A percentile compares a stretch with the other conserved stretches of the same genome.
Evolutionary conservation across 495 filamentous ascomycete species (phyloP).

Genomic region (Geopyxis carbonaria): DNA sequence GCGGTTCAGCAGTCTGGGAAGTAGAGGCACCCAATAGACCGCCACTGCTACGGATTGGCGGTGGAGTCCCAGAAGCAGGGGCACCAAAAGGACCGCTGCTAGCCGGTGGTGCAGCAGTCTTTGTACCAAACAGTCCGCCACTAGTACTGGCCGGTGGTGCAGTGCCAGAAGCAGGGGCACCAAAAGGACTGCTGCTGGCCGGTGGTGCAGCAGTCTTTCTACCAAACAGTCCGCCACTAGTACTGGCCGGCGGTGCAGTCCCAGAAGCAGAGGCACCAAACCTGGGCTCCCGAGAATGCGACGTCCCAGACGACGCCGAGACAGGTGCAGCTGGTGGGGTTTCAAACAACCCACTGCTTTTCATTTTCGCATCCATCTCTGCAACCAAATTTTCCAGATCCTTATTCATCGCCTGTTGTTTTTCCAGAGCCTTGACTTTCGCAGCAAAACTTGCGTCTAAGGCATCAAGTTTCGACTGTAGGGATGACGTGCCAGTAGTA

Average conservation of each 20-base stretch:
- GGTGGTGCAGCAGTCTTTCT: too few relatives aligned
- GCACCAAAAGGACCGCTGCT: background rate
- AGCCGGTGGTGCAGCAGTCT: background rate
- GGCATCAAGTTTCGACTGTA: too few relatives aligned
- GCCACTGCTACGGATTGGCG: background rate
- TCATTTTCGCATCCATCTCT: too few relatives aligned
- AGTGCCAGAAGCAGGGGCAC: too few relatives aligned
- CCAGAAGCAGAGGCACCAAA: background rate
- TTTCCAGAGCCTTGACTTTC: too few relatives aligned
- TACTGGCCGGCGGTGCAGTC: background rate
- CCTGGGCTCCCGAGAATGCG: background rate
- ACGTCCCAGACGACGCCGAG: background rate
- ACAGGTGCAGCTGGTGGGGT: background rate
- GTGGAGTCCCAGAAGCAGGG: background rate
- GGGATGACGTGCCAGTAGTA: too few relatives aligned
- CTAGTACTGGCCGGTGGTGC: background rate
- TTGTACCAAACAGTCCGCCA: background rate
- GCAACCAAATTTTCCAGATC: too few relatives aligned
- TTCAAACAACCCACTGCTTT: background rate
- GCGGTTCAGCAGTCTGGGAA: background rate
- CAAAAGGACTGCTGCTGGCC: too few relatives aligned
- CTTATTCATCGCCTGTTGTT: too few relatives aligned
- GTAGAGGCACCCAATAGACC: background rate
- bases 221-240: slow-evolving; percentile 1
- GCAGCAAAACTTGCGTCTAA: too few relatives aligned